These are phyloP conservation scores for Geranium brycei DNA, from an alignment of 345 rosid species.

Conservation along the genomic window DNA sequence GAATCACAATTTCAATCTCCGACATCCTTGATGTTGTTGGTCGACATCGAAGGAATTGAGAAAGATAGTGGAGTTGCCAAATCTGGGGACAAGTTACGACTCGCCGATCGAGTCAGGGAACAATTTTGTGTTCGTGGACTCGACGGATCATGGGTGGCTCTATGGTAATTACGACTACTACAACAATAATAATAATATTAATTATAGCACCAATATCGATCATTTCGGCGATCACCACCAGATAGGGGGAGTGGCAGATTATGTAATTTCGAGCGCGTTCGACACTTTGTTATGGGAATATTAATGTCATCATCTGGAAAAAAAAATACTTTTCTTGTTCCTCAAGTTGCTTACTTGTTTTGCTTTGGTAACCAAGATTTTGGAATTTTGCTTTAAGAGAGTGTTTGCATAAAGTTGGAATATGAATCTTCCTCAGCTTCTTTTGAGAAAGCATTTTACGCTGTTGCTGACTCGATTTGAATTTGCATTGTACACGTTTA, in stretches of 20 bases:
- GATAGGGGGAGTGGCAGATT: conserved; percentile 2
- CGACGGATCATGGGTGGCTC: conserved; percentile 4
- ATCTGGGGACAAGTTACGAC: conserved; percentile 16
- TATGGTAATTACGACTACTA: background rate
- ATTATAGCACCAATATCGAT: background rate
- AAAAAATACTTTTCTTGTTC: too few relatives aligned
- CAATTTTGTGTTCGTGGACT: conserved; percentile 8
- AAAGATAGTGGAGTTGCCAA: conserved; percentile 34
- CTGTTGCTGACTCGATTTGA: too few relatives aligned
- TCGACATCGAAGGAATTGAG: conserved; percentile 15
- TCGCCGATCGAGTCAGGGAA: background rate
- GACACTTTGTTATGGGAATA: conserved; percentile 4
- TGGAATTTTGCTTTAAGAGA: too few relatives aligned
- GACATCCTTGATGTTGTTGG: background rate
- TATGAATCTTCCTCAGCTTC: too few relatives aligned
- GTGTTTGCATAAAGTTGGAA: too few relatives aligned
- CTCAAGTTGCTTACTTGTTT: too few relatives aligned
- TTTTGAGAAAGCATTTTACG: too few relatives aligned
- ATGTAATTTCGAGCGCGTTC: background rate
- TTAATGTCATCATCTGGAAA: background rate
- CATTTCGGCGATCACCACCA: background rate
- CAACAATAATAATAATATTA: background rate
- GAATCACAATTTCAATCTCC: conserved; percentile 3
- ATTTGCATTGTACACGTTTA: too few relatives aligned
- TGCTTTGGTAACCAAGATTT: too few relatives aligned